Evolutionary conservation across 352 stramenopile species (phyloP), one percentile per base, ranked within the genome.

Genomic region (Globisporangium cederbergense): DNA sequence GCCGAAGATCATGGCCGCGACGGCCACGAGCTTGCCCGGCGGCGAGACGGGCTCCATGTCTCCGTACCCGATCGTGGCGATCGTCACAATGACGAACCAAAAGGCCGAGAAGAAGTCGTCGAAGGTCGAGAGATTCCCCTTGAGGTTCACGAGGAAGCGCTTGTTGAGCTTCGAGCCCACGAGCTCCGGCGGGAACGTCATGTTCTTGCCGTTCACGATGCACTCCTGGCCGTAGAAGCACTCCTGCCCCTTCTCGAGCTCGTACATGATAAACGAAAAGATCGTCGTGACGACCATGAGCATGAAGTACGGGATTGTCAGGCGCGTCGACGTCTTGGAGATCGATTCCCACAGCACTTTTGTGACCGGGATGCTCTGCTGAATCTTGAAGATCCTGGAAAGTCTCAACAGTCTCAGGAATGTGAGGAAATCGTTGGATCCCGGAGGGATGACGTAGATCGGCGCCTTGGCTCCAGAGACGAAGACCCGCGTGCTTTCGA

Each of bases 71-170:
- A 90, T 74, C 10, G 84, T 90, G 20, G 81, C 74, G 58, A 91
- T 51, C 9, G 86, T 94, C 13, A 92, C 83, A 55, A 91, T 90
- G n/a, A 90, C 80, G 60, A 94, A 91, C 85, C 85, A 94, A 65
- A 94, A 88, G 14, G 78, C 83, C 10, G 81, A 89, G 43, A 94
- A 92, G 58, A 94, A 89, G 50, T 94, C 83, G 36, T 89, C 77
- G 49, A 94, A 91, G 32, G 73, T 77, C 52, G 79, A 88, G 20
- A 92, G 73, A 36, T 89, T 71, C 11, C 83, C 83, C 63, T 89
- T 86, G 36, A 75, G 66, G 52, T 88, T 89, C 10, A 92, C 81
- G 30, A 90, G 72, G 64, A 90, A 88, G 51, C 83, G 83, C 67
- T 92, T 92, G 42, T 77, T 71, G n/a, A 62, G 67, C 7, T 73